Conservation (phyloP, 139 green algal genomes). For the Desmodesmus armatus region DNA sequence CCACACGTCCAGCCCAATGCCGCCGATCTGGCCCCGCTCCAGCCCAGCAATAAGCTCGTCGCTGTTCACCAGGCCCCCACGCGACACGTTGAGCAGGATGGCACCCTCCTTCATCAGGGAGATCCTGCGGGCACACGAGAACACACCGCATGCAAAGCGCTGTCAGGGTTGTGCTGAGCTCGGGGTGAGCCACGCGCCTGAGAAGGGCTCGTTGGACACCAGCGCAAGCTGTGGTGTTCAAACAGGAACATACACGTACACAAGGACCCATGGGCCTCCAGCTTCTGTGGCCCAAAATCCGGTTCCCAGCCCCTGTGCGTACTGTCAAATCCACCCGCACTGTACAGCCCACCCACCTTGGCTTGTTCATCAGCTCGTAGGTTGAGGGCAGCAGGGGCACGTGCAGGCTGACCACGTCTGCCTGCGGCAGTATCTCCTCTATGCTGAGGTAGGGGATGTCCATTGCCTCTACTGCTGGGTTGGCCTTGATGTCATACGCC, state of each 20-base stretch:
- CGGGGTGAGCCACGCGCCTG: too few species aligned
- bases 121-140: too few species aligned
- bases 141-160: too few species aligned
- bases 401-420: constrained; percentile 75
- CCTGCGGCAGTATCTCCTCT: constrained; percentile 64
- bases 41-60: constrained; percentile 70
- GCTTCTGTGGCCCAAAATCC: too few species aligned
- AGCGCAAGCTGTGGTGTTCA: too few species aligned
- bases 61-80: constrained; percentile 82
- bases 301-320: too few species aligned
- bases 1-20: constrained; percentile 70
- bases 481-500: constrained; percentile 65
- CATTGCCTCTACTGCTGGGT: constrained; percentile 58
- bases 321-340: too few species aligned
- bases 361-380: constrained; percentile 77
- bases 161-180: too few species aligned
- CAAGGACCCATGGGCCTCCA: too few species aligned
- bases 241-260: constrained; percentile 79
- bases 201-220: too few species aligned
- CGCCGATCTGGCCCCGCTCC: constrained; percentile 63
- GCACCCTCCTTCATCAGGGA: constrained; percentile 18
- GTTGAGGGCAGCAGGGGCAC: constrained; percentile 76
- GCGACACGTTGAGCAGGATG: constrained; percentile 50
- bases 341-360: neutral
- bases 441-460: constrained; percentile 66